phyloP scores from a whole-genome alignment of 2,329 filamentous ascomycete genomes.

The Colletotrichum sp. region DNA sequence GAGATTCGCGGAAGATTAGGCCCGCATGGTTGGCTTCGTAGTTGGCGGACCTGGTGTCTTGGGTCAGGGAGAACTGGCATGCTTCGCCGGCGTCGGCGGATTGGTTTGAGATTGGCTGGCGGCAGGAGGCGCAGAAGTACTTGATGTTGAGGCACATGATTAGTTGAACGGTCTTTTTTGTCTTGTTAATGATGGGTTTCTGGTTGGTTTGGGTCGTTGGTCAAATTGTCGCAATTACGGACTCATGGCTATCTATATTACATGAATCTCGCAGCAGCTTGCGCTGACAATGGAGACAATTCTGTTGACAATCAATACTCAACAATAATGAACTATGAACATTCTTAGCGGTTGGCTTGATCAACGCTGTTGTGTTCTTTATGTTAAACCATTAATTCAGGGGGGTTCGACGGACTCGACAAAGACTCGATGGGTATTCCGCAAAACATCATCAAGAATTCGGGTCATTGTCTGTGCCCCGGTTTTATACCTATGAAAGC shows the following conservation, averaged over 20 bases:
- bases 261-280: not conserved
- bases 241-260: not conserved
- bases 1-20: not conserved
- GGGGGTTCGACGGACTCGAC: not conserved
- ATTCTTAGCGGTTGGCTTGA: not conserved
- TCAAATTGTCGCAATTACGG: not conserved
- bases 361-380: not conserved
- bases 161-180: not conserved
- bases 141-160: not conserved
- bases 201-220: not conserved
- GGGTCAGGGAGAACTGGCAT: not conserved
- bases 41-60: not conserved
- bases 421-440: not conserved
- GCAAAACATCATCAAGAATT: not conserved
- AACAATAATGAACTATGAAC: not conserved
- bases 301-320: not conserved
- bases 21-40: not conserved
- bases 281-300: not conserved
- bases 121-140: not conserved
- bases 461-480: not conserved
- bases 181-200: too few species aligned
- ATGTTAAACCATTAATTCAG: not conserved
- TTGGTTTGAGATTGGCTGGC: not conserved
- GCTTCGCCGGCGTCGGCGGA: not conserved
- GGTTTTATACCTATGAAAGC: not conserved